Conservation (phyloP, 352 stramenopile genomes). For the Globisporangium echinulatum region DNA sequence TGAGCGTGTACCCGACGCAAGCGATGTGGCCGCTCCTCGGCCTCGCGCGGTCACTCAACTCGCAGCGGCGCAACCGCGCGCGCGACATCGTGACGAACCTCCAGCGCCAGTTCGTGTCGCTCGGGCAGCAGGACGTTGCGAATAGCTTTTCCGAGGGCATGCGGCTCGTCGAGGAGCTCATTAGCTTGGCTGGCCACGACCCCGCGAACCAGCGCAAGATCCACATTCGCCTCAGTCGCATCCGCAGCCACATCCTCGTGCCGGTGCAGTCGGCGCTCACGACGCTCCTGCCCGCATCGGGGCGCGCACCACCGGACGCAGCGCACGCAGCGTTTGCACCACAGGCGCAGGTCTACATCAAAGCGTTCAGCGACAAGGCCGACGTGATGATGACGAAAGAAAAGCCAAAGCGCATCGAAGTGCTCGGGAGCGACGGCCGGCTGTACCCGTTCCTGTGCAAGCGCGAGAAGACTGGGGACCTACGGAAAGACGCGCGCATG, state of each 20-base stretch:
- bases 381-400: slow-evolving; percentile 98
- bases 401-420: slow-evolving; percentile 97
- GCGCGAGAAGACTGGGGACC: slow-evolving; percentile 97
- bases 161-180: slow-evolving; percentile 91
- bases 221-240: slow-evolving; percentile 60
- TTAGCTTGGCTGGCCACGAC: slow-evolving; percentile 89
- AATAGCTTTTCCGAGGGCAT: slow-evolving; percentile 86
- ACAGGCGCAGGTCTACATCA: slow-evolving; percentile 81
- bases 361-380: slow-evolving; percentile 84
- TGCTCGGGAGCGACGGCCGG: slow-evolving; percentile 68
- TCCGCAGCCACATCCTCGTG: slow-evolving; percentile 70
- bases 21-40: slow-evolving; percentile 96
- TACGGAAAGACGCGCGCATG: slow-evolving; percentile 99
- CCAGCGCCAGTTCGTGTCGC: slow-evolving; percentile 61
- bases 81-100: slow-evolving; percentile 56
- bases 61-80: slow-evolving; percentile 52
- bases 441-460: slow-evolving; percentile 93
- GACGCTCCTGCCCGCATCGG: slow-evolving; percentile 62
- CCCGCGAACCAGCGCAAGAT: slow-evolving; percentile 79
- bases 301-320: slow-evolving; percentile 46
- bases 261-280: slow-evolving; percentile 76
- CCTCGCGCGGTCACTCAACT: slow-evolving; percentile 89
- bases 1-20: slow-evolving; percentile 93
- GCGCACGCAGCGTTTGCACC: slow-evolving; percentile 53
- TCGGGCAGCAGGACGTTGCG: slow-evolving; percentile 55